Conservation (phyloP, 2,329 filamentous ascomycete genomes). For the Drechslerella dactyloides region DNA sequence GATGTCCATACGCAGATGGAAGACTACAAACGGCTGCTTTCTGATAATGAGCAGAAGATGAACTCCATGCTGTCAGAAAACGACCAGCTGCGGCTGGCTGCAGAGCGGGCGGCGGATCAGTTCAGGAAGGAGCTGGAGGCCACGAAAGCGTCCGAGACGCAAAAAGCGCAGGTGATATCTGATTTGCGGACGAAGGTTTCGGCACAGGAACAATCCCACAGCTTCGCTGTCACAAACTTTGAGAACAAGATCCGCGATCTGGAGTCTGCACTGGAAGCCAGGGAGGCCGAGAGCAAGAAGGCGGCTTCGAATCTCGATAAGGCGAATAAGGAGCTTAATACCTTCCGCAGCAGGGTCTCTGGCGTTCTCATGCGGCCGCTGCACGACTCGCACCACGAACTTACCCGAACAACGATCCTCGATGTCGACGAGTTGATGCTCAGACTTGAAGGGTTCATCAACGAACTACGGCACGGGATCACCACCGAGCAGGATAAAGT, state of each 20-base stretch:
- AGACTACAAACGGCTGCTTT: conserved; percentile 67
- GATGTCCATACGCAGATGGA: conserved; percentile 66
- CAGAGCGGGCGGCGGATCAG: conserved; percentile 64
- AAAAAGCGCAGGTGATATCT: conserved; percentile 64
- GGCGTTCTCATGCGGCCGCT: conserved; percentile 30
- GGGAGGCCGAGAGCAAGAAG: conserved; percentile 44
- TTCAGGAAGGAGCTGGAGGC: conserved; percentile 67
- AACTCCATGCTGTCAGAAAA: conserved; percentile 59
- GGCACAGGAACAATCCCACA: conserved; percentile 22
- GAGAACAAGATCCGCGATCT: conserved; percentile 76
- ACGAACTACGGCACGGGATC: conserved; percentile 59
- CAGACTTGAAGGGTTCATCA: conserved; percentile 58
- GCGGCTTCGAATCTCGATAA: conserved; percentile 35
- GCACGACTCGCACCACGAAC: conserved; percentile 41
- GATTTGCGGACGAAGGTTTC: conserved; percentile 58
- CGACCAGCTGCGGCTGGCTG: conserved; percentile 61
- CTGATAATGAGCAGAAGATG: conserved; percentile 63
- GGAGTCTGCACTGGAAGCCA: conserved; percentile 67
- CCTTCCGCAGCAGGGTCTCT: conserved; percentile 31
- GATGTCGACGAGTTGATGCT: conserved; percentile 56
- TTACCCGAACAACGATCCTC: conserved; percentile 40
- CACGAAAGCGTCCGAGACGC: conserved; percentile 61
- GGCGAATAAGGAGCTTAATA: conserved; percentile 40
- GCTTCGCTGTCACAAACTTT: conserved; percentile 73
- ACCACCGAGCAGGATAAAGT: conserved; percentile 61